Base-by-base conservation (phyloP, 192 early-diverging fungal species). In the Podila minutissima region DNA sequence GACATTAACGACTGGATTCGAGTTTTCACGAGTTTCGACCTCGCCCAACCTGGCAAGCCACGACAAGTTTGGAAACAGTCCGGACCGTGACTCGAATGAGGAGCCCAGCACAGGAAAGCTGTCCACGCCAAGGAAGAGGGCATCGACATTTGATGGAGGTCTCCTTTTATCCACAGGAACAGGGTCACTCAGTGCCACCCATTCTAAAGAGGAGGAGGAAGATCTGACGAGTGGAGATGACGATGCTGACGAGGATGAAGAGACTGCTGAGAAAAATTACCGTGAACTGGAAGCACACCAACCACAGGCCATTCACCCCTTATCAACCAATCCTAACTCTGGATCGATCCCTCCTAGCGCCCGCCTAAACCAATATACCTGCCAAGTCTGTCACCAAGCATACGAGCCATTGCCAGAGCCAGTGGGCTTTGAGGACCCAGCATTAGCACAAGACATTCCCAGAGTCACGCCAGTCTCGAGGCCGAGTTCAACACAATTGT, bases 121-220 rank as follows among this genome's bases (percentile, higher is more conserved):
- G 13, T 22, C 41, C n/a, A 53, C 67, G 0, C 67, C 71, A 17
- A 66, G 77, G 22, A 81, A 81, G 60, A 72, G 77, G 53, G 77
- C 77, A 19, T 81, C 77, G 37, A 81, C 77, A 9, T 81, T 81
- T 66, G 77, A 81, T 55, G 77, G 77, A 5, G 77, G 77, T 29
- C 67, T 81, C 3, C 48, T 81, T 9, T 59, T 81, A 26, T 69
- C 66, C 41, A 26, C 12, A 15, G 71, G 41, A 1, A 66, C 37
- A 17, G 77, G 59, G 10, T 24, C 60, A 2, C 13, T 32, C 32
- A 32, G 22, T 0, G 64, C 64, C n/a, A n/a, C 35, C 12, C 58
- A 53, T 53, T 12, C 59, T 1, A 78, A 71, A 31, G 60, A 66
- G n/a, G 58, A 62, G 12, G 59, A 67, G n/a, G 77, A 81, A 29